Evolutionary conservation across 768 basidiomycete genomes (phyloP).

Genomic region (Tylopilus felleus): DNA sequence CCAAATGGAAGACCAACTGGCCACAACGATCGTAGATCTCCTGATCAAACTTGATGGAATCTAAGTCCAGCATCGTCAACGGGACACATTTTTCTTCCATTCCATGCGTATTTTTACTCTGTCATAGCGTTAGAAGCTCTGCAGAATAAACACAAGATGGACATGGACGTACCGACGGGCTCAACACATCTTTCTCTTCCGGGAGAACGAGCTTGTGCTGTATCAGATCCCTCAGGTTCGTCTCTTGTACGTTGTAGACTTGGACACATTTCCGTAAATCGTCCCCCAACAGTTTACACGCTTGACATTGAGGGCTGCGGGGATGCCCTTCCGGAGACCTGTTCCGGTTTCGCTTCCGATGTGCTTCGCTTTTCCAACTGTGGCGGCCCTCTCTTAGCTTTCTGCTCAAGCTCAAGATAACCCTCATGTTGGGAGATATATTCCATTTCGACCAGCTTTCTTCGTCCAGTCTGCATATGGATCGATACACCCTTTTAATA

Average conservation of each 20-base stretch:
- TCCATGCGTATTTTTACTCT: too few relatives aligned
- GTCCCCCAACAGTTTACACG: neutral
- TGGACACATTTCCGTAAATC: neutral
- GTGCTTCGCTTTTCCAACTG: neutral
- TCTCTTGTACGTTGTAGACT: neutral
- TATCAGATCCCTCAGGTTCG: accelerated
- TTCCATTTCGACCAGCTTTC: neutral
- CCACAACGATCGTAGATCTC: neutral
- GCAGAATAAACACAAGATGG: too few relatives aligned
- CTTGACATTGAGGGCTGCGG: neutral
- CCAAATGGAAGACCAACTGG: neutral
- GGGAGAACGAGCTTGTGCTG: neutral
- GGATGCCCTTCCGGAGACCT: too few relatives aligned
- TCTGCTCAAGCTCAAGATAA: neutral
- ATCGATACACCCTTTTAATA: neutral
- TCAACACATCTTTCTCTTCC: neutral
- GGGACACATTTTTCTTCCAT: neutral
- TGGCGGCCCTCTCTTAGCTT: neutral
- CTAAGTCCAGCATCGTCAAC: accelerated
- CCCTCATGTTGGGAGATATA: neutral
- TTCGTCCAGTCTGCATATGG: neutral
- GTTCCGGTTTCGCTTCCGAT: neutral
- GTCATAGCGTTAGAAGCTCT: too few relatives aligned
- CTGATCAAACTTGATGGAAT: neutral
- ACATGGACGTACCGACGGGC: neutral